These are phyloP conservation scores for Amauroascus verrucosus DNA, from an alignment of 2,329 filamentous ascomycete species.

Conservation along the genomic window DNA sequence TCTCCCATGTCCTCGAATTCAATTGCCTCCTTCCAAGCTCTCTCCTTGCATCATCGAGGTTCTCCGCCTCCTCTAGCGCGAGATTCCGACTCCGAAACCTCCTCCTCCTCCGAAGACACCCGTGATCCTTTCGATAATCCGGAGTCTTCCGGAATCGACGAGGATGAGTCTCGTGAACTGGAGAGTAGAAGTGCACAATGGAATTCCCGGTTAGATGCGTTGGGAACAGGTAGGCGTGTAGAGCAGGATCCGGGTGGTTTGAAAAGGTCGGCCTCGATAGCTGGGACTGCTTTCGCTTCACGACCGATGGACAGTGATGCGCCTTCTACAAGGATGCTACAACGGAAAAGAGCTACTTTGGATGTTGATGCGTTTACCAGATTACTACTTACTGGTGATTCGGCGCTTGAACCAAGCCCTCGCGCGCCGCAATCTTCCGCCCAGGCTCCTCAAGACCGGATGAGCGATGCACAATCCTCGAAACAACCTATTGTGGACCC, in stretches of 20 bases:
- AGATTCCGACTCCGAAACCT: slow-evolving; percentile 20
- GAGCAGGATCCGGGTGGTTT: slow-evolving; percentile 6
- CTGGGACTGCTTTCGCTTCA: not conserved
- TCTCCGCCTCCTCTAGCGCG: slow-evolving; percentile 20
- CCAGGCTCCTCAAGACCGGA: not conserved
- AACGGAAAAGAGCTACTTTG: slow-evolving; percentile 39
- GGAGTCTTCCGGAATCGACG: slow-evolving; percentile 21
- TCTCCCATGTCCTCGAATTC: not conserved
- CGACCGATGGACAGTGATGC: not conserved
- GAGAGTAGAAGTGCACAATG: slow-evolving; percentile 13
- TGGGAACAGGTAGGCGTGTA: slow-evolving; percentile 17
- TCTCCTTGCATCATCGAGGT: slow-evolving; percentile 10
- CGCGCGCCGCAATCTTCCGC: not conserved
- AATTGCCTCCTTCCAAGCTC: not conserved
- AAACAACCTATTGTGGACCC: not conserved
- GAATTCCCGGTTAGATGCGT: slow-evolving; percentile 19
- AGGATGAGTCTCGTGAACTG: slow-evolving; percentile 18
- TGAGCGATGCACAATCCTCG: not conserved
- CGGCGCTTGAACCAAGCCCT: slow-evolving; percentile 27
- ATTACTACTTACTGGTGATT: slow-evolving; percentile 62
- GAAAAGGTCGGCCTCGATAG: not conserved
- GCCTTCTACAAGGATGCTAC: not conserved
- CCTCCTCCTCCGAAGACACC: not conserved
- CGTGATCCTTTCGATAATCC: slow-evolving; percentile 31
- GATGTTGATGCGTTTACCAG: slow-evolving; percentile 72